Evolutionary conservation across 768 basidiomycete genomes (phyloP), one percentile per base, ranked within the genome.

Genomic region (Kwoniella sp.): DNA sequence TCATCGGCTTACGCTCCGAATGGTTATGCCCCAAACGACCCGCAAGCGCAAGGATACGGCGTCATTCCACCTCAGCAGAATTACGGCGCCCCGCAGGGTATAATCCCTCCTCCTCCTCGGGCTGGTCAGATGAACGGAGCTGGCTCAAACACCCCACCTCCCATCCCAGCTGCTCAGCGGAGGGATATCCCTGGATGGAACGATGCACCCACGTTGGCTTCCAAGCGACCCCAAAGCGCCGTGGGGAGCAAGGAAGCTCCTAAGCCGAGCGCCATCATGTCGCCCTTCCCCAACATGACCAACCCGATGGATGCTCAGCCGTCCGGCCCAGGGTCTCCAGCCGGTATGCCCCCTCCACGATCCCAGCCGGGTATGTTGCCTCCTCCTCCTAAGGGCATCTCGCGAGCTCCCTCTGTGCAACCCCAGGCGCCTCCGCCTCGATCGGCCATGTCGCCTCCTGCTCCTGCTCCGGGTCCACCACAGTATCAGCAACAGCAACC

Each of bases 161-260:
- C 79, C 39, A 77, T 41, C 79, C 82, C 83, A 3, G 83, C 83
- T 26, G 82, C 83, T 36, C 74, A 78, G 55, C 76, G 77, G 25
- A 86, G 85, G 43, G 73, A 75, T 43, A 83, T 84, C 25, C 82
- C 84, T 14, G 89, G 89, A 0, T 96, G 91, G 90, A 96, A 96
- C 63, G 92, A 96, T 73, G 83, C 89, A 0, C 90, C 89, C 0
- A 69, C 77, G 5, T 57, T 82, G 11, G 62, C 66, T 23, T 68
- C 76, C 8, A 71, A 80, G 15, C 73, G 79, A 34, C 83, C 84
- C 22, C 77, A 78, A 0, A 82, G 85, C 1, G 78, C 79, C 19
- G 75, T 79, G 5, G n/a, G n/a, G n/a, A 63, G 78, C 26, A 60
- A 61, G 50, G 79, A 71, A 47, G 57, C 76, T 9, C 73, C 67